Percentiles rank a stretch among this genome's conserved stretches.
Conservation (phyloP, 1,284 basidiomycete species). For the Quambalaria eucalypti region DNA sequence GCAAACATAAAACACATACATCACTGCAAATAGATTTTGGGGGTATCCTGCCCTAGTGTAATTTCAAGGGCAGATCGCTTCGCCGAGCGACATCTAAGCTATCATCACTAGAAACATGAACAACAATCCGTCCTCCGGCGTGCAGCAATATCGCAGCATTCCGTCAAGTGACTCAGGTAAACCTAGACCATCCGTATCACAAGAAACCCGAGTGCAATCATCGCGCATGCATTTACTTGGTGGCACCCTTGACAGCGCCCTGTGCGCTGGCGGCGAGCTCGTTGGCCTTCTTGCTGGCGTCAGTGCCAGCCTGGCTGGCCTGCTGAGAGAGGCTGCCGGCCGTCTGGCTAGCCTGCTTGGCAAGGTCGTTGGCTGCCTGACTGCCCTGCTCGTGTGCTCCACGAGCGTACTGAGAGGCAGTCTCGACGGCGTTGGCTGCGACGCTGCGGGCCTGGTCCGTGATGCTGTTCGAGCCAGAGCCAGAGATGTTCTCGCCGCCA, state of each 20-base stretch:
- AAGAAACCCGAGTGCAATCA: too few relatives aligned
- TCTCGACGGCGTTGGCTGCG: constrained; percentile 5
- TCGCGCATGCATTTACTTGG: neutral
- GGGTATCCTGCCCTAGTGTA: too few relatives aligned
- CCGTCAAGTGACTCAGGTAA: too few relatives aligned
- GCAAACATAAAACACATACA: too few relatives aligned
- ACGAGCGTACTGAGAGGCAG: neutral
- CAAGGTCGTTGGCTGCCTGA: neutral
- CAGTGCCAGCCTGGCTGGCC: constrained; percentile 3
- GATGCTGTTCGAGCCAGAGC: constrained; percentile 1
- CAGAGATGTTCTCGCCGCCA: neutral
- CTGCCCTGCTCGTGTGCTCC: neutral
- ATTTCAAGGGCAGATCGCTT: too few relatives aligned
- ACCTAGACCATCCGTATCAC: too few relatives aligned
- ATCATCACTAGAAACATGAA: too few relatives aligned
- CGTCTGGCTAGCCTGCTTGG: constrained; percentile 2
- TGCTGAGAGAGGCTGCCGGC: neutral
- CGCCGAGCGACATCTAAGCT: too few relatives aligned
- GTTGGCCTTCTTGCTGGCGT: neutral
- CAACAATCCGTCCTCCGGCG: too few relatives aligned
- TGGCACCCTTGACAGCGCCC: constrained; percentile 6
- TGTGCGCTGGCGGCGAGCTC: constrained; percentile 4
- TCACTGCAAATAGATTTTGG: too few relatives aligned
- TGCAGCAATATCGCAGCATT: too few relatives aligned
- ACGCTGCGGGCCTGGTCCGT: constrained; percentile 7